These are phyloP conservation scores for Emergomyces orientalis DNA, from an alignment of 2,329 filamentous ascomycete genomes.

Conservation along the genomic window DNA sequence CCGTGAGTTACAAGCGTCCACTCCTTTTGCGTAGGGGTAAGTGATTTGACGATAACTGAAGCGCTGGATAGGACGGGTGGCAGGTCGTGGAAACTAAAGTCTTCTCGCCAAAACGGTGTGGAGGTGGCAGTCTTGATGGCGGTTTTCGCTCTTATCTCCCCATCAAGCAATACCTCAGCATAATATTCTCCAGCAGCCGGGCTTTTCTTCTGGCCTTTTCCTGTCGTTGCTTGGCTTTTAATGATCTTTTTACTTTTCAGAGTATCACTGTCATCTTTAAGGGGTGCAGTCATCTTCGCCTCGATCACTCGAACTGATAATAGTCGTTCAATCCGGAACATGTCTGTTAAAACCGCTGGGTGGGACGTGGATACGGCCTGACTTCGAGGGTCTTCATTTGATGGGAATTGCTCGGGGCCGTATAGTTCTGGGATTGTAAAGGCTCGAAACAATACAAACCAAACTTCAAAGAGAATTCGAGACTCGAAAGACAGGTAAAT, in stretches of 20 bases:
- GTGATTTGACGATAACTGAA: slow-evolving; percentile 38
- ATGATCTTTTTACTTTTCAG: slow-evolving; percentile 28
- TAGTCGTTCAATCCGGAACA: slow-evolving; percentile 58
- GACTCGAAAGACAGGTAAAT: slow-evolving; percentile 83
- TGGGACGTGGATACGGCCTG: slow-evolving; percentile 22
- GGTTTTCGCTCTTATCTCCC: slow-evolving; percentile 41
- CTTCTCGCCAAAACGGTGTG: slow-evolving; percentile 43
- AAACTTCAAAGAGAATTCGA: slow-evolving; percentile 87
- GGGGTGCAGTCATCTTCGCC: slow-evolving; percentile 44
- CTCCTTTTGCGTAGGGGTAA: slow-evolving; percentile 41
- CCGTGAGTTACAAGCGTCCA: slow-evolving; percentile 42
- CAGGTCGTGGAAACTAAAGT: slow-evolving; percentile 40
- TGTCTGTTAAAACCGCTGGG: slow-evolving; percentile 41
- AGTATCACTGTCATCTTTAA: slow-evolving; percentile 26
- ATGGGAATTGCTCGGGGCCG: slow-evolving; percentile 46
- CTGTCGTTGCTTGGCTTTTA: slow-evolving; percentile 22
- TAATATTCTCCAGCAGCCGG: slow-evolving; percentile 36
- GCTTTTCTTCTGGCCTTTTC: slow-evolving; percentile 16
- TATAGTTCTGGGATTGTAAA: slow-evolving; percentile 91
- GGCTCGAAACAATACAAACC: slow-evolving; percentile 84
- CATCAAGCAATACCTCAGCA: slow-evolving; percentile 41
- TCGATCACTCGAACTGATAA: slow-evolving; percentile 53
- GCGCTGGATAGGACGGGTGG: slow-evolving; percentile 41
- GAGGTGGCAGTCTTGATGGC: slow-evolving; percentile 38
- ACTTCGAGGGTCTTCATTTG: slow-evolving; percentile 35